These are phyloP conservation scores for Neonectria magnoliae DNA, from an alignment of 2,329 filamentous ascomycete genomes.

Conservation along the genomic window DNA sequence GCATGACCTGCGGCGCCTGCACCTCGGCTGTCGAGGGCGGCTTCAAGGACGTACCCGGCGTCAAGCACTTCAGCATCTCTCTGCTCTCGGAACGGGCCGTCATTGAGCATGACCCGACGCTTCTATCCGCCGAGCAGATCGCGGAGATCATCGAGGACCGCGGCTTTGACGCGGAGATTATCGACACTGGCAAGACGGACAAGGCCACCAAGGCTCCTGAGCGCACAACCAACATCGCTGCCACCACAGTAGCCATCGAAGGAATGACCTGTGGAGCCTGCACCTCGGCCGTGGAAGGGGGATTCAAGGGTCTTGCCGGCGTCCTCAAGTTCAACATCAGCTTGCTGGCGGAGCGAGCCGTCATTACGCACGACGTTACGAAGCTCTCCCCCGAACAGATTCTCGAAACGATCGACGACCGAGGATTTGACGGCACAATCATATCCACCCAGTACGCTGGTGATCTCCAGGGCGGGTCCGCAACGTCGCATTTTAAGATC, in stretches of 20 bases:
- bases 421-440: conserved; percentile 88
- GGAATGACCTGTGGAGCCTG: conserved; percentile 99
- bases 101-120: conserved; percentile 76
- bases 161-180: conserved; percentile 82
- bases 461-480: conserved; percentile 63
- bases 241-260: conserved; percentile 88
- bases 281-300: conserved; percentile 88
- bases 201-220: conserved; percentile 38
- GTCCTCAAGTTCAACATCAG: conserved; percentile 93
- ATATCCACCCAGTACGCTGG: conserved; percentile 76
- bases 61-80: conserved; percentile 83
- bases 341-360: conserved; percentile 88
- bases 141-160: conserved; percentile 72
- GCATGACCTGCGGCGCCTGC: conserved; percentile 93
- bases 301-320: conserved; percentile 81
- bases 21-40: conserved; percentile 86
- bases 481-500: conserved; percentile 81
- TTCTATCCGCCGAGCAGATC: conserved; percentile 64
- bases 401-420: conserved; percentile 84
- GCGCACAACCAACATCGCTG: conserved; percentile 61
- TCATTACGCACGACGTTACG: conserved; percentile 82
- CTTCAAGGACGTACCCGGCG: conserved; percentile 77
- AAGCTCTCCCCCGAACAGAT: conserved; percentile 80
- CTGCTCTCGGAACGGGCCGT: conserved; percentile 86
- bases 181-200: conserved; percentile 71